A percentile compares a stretch with the other conserved stretches of the same genome.
These are phyloP conservation scores for Candida verbasci DNA, from an alignment of 805 yeast species.

Conservation along the genomic window DNA sequence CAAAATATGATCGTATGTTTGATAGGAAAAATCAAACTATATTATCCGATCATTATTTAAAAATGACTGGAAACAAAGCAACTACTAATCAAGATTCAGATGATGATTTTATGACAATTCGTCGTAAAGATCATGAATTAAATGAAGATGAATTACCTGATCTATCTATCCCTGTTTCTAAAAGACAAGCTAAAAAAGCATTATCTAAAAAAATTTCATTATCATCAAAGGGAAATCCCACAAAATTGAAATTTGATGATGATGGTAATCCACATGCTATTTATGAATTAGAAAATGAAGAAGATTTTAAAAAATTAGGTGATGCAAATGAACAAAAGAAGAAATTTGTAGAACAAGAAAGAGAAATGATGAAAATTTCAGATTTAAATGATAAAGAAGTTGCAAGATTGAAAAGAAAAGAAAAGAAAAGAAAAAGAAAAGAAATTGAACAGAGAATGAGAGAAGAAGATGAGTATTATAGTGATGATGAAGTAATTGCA, in stretches of 20 bases:
- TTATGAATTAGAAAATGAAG: constrained; percentile 88
- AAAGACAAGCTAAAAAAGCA: constrained; percentile 80
- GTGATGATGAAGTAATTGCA: constrained; percentile 14
- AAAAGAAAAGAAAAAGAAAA: constrained; percentile 83
- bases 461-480: constrained; percentile 40
- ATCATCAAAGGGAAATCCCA: constrained; percentile 60
- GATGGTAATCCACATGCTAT: constrained; percentile 90
- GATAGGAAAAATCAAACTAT: constrained; percentile 92
- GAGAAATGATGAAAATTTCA: constrained; percentile 60
- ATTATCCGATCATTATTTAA: constrained; percentile 80
- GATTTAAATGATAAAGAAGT: constrained; percentile 75
- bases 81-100: constrained; percentile 39
- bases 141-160: constrained; percentile 63
- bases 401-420: constrained; percentile 74
- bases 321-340: constrained; percentile 66
- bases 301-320: constrained; percentile 72
- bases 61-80: constrained; percentile 50
- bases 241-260: constrained; percentile 84
- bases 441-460: constrained; percentile 61
- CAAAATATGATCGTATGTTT: constrained; percentile 93
- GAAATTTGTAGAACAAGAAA: constrained; percentile 62
- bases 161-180: constrained; percentile 64
- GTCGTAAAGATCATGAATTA: constrained; percentile 70
- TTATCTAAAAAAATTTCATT: constrained; percentile 75
- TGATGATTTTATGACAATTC: constrained; percentile 77